Base-by-base conservation (phyloP, 257 asterid genomes). In the Nicotiana paniculata region DNA sequence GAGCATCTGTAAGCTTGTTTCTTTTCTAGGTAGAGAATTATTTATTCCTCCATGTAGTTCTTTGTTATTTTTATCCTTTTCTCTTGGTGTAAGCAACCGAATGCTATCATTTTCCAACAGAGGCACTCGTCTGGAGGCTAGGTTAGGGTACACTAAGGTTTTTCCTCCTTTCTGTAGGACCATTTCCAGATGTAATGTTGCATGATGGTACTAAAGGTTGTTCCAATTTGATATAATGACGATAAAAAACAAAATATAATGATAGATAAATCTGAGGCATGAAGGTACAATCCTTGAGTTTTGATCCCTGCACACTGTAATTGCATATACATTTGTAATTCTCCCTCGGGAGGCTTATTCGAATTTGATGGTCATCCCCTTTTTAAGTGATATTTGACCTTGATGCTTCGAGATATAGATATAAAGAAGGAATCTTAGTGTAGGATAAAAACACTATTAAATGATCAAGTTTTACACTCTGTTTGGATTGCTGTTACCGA, bases 1-100 rank as follows among this genome's bases (percentile, higher is more conserved):
- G 77, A 74, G 81, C 78, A 69, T 81, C 82, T 83, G 88, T 80
- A 83, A 83, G 69, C 81, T 75, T 76, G 67, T 83, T 80, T 70
- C 58, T 80, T 75, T 83, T 65, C 10, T 69, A 70, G 82, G 77
- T 74, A 67, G 70, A 64, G 65, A 75, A 57, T 82, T 37, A 68
- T 77, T 43, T 82, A 77, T 82, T 78, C 30, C 53, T 18, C 79
- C 79, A 1, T 79, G 68, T 79, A 82, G 79, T 61, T 70, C 77
- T 54, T 9, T 77, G 62, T n/a, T 79, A 51, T 79, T 9, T 68
- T 26, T 39, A 21, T 80, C 62, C 32, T 77, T 53, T 78, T 54
- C 35, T 53, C 57, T 3, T 33, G 78, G 77, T 70, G 39, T 70
- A n/a, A 39, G 3, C n/a, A 30, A n/a, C 58, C 11, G 37, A 72